phyloP scores from a whole-genome alignment of 2,329 filamentous ascomycete species.

The Sarocladiaceae sp. region DNA sequence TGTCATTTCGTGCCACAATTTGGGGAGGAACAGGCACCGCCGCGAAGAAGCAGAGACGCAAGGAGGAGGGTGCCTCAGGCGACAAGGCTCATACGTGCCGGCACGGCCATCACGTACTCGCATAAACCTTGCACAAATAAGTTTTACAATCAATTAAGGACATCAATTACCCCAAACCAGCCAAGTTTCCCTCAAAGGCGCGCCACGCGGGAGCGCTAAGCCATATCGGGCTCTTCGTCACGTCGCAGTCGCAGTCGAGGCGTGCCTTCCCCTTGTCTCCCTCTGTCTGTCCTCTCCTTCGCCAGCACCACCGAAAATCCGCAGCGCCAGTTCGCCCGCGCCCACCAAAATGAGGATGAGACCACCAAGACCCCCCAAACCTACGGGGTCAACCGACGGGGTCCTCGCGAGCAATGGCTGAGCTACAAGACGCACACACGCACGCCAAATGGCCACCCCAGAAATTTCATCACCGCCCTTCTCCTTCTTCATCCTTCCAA shows the following conservation, averaged over 20 bases:
- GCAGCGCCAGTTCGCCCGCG: conserved; percentile 9
- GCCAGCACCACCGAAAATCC: conserved; percentile 9
- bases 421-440: conserved; percentile 8
- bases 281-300: not conserved
- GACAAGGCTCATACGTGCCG: conserved; percentile 1
- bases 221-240: not conserved
- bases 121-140: conserved; percentile 6
- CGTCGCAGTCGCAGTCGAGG: conserved; percentile 8
- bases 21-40: not conserved
- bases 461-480: conserved; percentile 7
- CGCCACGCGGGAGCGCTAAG: conserved; percentile 5
- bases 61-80: conserved; percentile 2
- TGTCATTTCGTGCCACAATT: too few species aligned
- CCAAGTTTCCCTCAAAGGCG: not conserved
- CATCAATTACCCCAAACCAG: not conserved
- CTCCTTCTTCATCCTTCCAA: conserved; percentile 7
- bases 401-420: conserved; percentile 7
- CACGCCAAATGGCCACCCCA: not conserved
- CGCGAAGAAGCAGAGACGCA: not conserved
- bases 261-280: conserved; percentile 8
- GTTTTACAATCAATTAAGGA: not conserved
- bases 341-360: conserved; percentile 15
- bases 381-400: conserved; percentile 10
- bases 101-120: not conserved
- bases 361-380: conserved; percentile 13